Percentiles rank a stretch among this genome's conserved stretches.
Conservation (phyloP, 2,329 filamentous ascomycete species). For the Pseudodiploospora longispora region DNA sequence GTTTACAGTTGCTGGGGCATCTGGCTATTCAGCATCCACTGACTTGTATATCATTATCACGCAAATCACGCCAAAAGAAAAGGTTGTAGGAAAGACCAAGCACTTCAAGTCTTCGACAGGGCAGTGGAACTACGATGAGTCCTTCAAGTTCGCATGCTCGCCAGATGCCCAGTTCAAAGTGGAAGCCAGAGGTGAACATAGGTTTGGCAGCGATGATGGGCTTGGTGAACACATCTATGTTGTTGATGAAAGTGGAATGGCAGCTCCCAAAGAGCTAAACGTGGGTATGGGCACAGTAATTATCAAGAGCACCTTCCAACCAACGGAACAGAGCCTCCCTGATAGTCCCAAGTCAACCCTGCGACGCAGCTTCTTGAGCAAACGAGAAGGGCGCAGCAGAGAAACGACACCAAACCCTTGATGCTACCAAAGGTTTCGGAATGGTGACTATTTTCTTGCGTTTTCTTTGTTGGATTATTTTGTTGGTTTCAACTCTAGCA, state of each 20-base stretch:
- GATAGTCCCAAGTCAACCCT: conserved; percentile 40
- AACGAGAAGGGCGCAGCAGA: conserved; percentile 39
- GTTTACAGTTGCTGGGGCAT: conserved; percentile 72
- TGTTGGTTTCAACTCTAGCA: not conserved
- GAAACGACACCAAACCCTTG: conserved; percentile 34
- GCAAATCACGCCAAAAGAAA: conserved; percentile 59
- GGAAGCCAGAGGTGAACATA: conserved; percentile 75
- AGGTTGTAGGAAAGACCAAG: conserved; percentile 86
- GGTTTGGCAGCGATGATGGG: conserved; percentile 73
- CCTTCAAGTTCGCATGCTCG: conserved; percentile 68
- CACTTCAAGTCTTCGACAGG: conserved; percentile 68
- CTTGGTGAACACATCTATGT: conserved; percentile 86
- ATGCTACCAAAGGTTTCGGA: not conserved
- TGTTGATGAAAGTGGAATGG: conserved; percentile 68
- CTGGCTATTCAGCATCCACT: conserved; percentile 65
- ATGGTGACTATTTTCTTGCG: not conserved
- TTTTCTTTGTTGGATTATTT: conserved; percentile 1
- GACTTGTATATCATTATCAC: conserved; percentile 73
- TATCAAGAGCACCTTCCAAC: conserved; percentile 64
- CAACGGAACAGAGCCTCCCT: conserved; percentile 36
- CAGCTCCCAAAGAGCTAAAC: conserved; percentile 62
- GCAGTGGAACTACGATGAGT: conserved; percentile 64
- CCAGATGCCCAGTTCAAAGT: conserved; percentile 83
- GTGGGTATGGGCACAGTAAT: conserved; percentile 67
- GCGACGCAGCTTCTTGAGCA: conserved; percentile 48